Percentiles rank a stretch among this genome's conserved stretches.
These are phyloP conservation scores for Colletotrichum tabaci DNA, from an alignment of 2,329 filamentous ascomycete genomes.

Conservation along the genomic window DNA sequence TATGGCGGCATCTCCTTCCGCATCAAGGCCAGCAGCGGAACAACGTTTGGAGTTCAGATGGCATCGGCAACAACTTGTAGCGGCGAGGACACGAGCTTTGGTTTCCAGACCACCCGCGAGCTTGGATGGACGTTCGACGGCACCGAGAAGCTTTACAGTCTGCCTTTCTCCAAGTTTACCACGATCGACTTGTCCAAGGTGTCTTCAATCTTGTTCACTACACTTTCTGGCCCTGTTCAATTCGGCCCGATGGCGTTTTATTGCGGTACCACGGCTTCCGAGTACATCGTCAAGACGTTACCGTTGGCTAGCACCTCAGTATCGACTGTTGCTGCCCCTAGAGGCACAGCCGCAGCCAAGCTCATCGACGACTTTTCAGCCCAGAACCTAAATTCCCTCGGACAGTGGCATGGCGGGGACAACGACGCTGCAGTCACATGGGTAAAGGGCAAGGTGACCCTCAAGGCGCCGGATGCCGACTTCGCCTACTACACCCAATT, in stretches of 20 bases:
- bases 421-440: constrained; percentile 71
- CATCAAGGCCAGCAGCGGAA: constrained; percentile 67
- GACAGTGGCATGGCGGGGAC: constrained; percentile 73
- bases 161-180: constrained; percentile 68
- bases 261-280: constrained; percentile 65
- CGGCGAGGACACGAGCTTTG: constrained; percentile 52
- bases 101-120: constrained; percentile 59
- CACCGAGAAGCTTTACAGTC: constrained; percentile 70
- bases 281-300: constrained; percentile 62
- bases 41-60: constrained; percentile 66
- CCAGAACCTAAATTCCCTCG: constrained; percentile 69
- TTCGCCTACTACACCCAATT: constrained; percentile 74
- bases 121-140: constrained; percentile 75
- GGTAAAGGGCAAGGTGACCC: constrained; percentile 64
- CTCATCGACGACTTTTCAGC: constrained; percentile 75
- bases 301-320: constrained; percentile 57
- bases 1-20: constrained; percentile 71
- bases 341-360: constrained; percentile 63
- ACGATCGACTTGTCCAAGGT: constrained; percentile 67
- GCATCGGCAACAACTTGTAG: constrained; percentile 64
- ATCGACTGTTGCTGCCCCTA: constrained; percentile 64
- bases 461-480: constrained; percentile 59
- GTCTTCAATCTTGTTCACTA: constrained; percentile 65
- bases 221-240: constrained; percentile 62
- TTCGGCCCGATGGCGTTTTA: constrained; percentile 72